A percentile compares a stretch with the other conserved stretches of the same genome.
These are phyloP conservation scores for Oryza meyeriana DNA, from an alignment of 176 grass and related monocot genomes.

Conservation along the genomic window DNA sequence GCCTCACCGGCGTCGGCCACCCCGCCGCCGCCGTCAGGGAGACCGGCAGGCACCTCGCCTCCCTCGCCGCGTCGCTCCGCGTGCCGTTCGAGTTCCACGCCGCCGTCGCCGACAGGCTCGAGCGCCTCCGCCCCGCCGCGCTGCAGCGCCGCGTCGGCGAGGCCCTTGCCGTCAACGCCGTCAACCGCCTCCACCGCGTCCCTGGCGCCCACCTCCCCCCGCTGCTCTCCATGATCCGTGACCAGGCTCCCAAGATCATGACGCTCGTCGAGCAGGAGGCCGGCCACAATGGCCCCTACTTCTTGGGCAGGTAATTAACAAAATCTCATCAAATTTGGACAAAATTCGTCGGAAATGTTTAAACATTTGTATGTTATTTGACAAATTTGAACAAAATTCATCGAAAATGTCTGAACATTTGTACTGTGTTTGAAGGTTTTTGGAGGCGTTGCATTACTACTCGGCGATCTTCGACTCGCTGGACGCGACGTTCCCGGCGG, in stretches of 20 bases:
- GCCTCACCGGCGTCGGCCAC: constrained; percentile 82
- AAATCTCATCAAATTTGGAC: neutral
- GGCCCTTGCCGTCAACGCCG: constrained; percentile 75
- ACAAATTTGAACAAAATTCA: neutral
- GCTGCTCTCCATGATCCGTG: constrained; percentile 56
- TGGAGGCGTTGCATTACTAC: constrained; percentile 87
- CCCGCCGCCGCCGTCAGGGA: constrained; percentile 55
- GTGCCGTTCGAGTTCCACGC: constrained; percentile 83
- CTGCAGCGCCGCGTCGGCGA: constrained; percentile 65
- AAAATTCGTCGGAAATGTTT: neutral
- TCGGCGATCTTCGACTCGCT: constrained; percentile 93
- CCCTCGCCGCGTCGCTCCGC: constrained; percentile 66
- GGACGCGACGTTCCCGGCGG: constrained; percentile 48
- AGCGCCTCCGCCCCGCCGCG: constrained; percentile 61
- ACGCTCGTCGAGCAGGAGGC: constrained; percentile 93
- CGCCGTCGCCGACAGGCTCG: constrained; percentile 57
- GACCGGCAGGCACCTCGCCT: constrained; percentile 58
- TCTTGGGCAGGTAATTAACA: constrained; percentile 47
- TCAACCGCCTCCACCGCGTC: constrained; percentile 72
- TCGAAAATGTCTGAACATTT: neutral
- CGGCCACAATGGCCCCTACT: constrained; percentile 66
- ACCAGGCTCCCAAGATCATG: constrained; percentile 66
- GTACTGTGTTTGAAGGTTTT: constrained; percentile 36
- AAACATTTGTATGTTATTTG: too few species aligned
- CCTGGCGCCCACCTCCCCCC: constrained; percentile 40